Percentiles rank a stretch among this genome's conserved stretches.
Evolutionary conservation across 352 stramenopile genomes (phyloP).

Genomic region (Globisporangium middletonii): DNA sequence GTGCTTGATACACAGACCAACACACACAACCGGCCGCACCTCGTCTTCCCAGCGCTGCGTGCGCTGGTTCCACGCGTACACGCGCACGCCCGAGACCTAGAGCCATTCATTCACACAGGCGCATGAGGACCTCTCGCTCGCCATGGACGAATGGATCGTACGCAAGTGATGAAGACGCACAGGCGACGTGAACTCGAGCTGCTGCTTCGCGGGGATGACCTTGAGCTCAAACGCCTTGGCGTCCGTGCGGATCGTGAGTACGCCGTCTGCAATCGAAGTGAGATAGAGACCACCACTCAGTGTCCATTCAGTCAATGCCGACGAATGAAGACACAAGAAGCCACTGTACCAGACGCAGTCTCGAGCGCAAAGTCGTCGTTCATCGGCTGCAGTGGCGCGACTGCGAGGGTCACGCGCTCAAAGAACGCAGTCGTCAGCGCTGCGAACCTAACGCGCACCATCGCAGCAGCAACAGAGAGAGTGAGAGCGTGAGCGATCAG

Average conservation of each 20-base stretch:
- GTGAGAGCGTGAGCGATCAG: background rate
- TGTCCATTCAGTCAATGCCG: too few species aligned
- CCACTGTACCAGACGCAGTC: background rate
- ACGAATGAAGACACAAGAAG: background rate
- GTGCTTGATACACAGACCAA: too few species aligned
- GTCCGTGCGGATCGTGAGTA: conserved; percentile 43
- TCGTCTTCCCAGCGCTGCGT: conserved; percentile 75
- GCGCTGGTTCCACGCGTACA: conserved; percentile 70
- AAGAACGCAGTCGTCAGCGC: conserved; percentile 47
- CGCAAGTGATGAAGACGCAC: conserved; percentile 13
- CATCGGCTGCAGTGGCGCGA: conserved; percentile 51
- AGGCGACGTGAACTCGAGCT: conserved; percentile 64
- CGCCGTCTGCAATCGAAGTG: conserved; percentile 15
- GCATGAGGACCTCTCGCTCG: background rate
- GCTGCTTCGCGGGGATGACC: conserved; percentile 50
- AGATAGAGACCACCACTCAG: background rate
- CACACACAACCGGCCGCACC: conserved; percentile 17
- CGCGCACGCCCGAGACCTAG: conserved; percentile 65
- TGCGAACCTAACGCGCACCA: conserved; percentile 32
- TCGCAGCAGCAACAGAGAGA: too few species aligned
- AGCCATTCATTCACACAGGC: background rate
- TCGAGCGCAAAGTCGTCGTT: conserved; percentile 52
- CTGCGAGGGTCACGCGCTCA: conserved; percentile 51
- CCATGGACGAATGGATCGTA: background rate
- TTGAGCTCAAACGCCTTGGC: conserved; percentile 62